Evolutionary conservation across 2,329 filamentous ascomycete species (phyloP).

Genomic region (Plectosphaerella cucumerina): DNA sequence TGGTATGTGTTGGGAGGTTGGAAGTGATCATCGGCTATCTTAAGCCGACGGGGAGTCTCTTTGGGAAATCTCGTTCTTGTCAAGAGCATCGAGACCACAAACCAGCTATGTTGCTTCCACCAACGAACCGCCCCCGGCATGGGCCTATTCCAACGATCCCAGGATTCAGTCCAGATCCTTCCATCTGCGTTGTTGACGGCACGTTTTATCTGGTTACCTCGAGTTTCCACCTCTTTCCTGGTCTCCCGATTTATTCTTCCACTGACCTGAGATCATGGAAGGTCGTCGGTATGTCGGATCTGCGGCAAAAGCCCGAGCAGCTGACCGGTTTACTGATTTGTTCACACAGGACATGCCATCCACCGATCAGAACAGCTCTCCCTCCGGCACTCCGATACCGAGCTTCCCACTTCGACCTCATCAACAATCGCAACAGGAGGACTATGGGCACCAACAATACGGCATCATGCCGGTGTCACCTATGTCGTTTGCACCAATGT

Average conservation of each 20-base stretch:
- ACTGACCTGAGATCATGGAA: constrained; percentile 25
- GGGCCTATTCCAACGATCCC: neutral
- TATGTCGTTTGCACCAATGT: constrained; percentile 20
- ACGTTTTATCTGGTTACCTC: neutral
- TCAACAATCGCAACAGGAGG: neutral
- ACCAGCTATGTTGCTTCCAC: no score
- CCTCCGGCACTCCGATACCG: neutral
- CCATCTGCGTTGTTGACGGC: neutral
- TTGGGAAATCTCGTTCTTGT: no score
- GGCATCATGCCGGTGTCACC: constrained; percentile 13
- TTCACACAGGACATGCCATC: neutral
- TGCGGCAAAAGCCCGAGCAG: neutral
- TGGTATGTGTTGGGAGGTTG: no score
- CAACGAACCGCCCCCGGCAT: no score
- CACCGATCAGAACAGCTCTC: neutral
- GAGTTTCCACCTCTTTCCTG: constrained; percentile 53
- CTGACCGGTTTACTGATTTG: no score
- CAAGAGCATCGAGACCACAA: no score
- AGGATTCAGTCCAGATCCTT: constrained; percentile 4
- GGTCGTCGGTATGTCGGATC: constrained; percentile 14
- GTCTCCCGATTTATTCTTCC: constrained; percentile 35
- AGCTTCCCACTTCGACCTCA: neutral
- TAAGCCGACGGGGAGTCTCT: no score
- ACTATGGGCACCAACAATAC: constrained; percentile 2
- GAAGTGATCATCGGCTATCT: no score